A percentile compares a stretch with the other conserved stretches of the same genome.
phyloP scores from a whole-genome alignment of 2,329 filamentous ascomycete genomes.

The Tothia fuscella region DNA sequence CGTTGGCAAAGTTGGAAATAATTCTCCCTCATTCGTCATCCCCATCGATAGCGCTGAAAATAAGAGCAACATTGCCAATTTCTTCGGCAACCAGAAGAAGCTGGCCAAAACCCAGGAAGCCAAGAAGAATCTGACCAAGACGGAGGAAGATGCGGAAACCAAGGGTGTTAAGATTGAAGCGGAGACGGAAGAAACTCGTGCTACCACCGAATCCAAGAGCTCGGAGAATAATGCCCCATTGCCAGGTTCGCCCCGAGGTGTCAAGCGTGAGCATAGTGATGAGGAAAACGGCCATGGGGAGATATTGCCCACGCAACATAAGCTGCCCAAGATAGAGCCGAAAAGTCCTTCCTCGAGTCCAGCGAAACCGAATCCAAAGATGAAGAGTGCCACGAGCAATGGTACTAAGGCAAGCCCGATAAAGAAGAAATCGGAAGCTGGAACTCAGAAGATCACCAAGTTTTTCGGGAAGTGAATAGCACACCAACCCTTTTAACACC shows the following conservation, averaged over 20 bases:
- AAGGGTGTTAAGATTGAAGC: conserved; percentile 18
- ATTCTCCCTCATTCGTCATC: conserved; percentile 71
- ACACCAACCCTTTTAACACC: too few species aligned
- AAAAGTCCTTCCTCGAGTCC: conserved; percentile 11
- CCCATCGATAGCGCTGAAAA: conserved; percentile 78
- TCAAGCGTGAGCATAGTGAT: conserved; percentile 38
- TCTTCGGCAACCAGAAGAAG: conserved; percentile 56
- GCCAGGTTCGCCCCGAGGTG: conserved; percentile 21
- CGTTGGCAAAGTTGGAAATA: conserved; percentile 88
- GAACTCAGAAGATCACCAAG: conserved; percentile 45
- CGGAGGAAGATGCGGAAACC: conserved; percentile 17
- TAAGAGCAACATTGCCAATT: conserved; percentile 87
- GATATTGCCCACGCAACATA: conserved; percentile 16
- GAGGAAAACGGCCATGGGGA: conserved; percentile 20
- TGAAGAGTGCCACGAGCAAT: conserved; percentile 46
- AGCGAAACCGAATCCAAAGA: conserved; percentile 28
- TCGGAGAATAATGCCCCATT: conserved; percentile 42
- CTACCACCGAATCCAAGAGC: conserved; percentile 32
- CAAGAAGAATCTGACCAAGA: conserved; percentile 15
- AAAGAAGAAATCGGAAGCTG: conserved; percentile 31
- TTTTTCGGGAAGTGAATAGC: conserved; percentile 41
- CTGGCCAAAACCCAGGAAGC: conserved; percentile 20
- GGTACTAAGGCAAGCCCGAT: conserved; percentile 33
- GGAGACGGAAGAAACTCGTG: conserved; percentile 28
- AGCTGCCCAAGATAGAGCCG: conserved; percentile 12